These are phyloP conservation scores for Filosporella fistucella DNA, from an alignment of 495 filamentous ascomycete species.

Conservation along the genomic window DNA sequence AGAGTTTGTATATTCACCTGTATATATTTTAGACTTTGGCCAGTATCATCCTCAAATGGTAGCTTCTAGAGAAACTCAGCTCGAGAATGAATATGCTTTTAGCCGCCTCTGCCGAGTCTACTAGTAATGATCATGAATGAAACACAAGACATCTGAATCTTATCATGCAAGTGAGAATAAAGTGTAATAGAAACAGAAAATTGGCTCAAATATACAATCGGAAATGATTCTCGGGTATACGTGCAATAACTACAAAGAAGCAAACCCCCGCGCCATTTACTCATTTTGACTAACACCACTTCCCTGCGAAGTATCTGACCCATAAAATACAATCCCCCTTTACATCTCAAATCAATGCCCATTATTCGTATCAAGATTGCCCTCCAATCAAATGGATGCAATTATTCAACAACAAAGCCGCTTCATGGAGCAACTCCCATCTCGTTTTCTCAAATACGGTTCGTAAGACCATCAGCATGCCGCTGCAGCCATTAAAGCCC, in stretches of 20 bases:
- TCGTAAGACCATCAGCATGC: conserved; percentile 75
- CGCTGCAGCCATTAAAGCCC: conserved; percentile 77
- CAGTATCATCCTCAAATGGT: no score
- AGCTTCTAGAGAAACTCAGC: no score
- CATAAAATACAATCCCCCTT: conserved; percentile 14
- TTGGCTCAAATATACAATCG: neutral
- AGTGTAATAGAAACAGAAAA: no score
- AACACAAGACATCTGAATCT: no score
- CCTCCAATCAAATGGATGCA: conserved; percentile 52
- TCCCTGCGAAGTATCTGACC: neutral
- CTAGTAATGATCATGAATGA: no score
- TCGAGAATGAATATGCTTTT: no score
- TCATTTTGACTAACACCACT: neutral
- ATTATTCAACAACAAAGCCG: conserved; percentile 71
- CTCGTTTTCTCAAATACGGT: conserved; percentile 76
- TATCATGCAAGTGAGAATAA: no score
- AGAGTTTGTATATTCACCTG: no score
- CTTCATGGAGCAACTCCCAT: conserved; percentile 91
- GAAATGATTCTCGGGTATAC: conserved; percentile 1
- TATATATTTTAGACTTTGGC: no score
- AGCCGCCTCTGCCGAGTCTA: no score
- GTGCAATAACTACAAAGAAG: neutral
- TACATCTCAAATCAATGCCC: neutral
- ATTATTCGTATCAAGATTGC: neutral
- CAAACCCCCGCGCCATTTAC: neutral